Percentiles rank a stretch among this genome's conserved stretches.
Evolutionary conservation across 768 basidiomycete species (phyloP).

Genomic region (Auricularia heimuer): DNA sequence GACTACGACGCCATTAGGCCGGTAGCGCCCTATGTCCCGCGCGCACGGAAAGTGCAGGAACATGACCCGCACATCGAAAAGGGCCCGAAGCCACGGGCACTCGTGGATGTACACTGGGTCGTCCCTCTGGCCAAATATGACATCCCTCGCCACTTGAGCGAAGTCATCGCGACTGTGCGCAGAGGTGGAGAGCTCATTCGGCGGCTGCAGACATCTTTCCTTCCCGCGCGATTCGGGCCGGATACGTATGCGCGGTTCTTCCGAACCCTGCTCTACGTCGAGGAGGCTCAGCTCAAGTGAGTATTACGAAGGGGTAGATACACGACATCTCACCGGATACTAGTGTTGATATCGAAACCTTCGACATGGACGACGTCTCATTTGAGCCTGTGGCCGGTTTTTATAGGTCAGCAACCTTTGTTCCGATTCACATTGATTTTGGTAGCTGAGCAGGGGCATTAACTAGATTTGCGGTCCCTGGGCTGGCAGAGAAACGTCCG

Average conservation of each 20-base stretch:
- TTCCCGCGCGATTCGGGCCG: conserved; percentile 28
- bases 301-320: background rate
- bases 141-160: conserved; percentile 29
- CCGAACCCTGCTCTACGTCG: conserved; percentile 37
- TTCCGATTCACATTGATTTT: background rate
- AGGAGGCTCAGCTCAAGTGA: conserved; percentile 23
- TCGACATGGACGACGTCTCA: conserved; percentile 18
- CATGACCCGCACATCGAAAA: conserved; percentile 23
- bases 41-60: conserved; percentile 6
- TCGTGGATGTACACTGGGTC: conserved; percentile 34
- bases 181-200: conserved; percentile 11
- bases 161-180: conserved; percentile 19
- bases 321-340: background rate
- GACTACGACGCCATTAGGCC: conserved; percentile 42
- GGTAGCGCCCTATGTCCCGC: conserved; percentile 32
- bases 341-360: conserved; percentile 22
- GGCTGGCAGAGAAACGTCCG: conserved; percentile 48
- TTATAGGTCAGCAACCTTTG: conserved; percentile 11
- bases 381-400: conserved; percentile 6
- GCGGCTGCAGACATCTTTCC: conserved; percentile 21
- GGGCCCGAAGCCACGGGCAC: conserved; percentile 31
- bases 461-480: conserved; percentile 34
- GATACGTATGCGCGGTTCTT: conserved; percentile 36
- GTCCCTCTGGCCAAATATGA: conserved; percentile 27
- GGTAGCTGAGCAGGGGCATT: background rate